phyloP scores from a whole-genome alignment of 495 filamentous ascomycete species.

The Penicillium fimorum region DNA sequence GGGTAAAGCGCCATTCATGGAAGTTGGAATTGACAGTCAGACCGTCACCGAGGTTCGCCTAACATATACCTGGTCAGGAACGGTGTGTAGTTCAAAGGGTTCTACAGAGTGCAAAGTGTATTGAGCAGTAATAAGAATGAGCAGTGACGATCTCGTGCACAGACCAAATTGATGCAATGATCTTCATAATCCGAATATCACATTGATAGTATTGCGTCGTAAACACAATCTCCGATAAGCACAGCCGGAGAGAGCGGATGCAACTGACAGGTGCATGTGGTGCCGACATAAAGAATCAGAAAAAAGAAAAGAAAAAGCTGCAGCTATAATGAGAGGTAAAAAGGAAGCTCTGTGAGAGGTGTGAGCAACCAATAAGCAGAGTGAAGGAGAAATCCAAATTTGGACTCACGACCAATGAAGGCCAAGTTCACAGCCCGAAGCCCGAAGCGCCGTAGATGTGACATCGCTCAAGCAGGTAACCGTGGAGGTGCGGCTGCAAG shows the following conservation, averaged over 20 bases:
- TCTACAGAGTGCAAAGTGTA: background rate
- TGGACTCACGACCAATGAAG: constrained; percentile 16
- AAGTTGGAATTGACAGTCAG: constrained; percentile 12
- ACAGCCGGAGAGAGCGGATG: constrained; percentile 9
- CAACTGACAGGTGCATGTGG: constrained; percentile 10
- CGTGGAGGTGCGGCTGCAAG: constrained; percentile 14
- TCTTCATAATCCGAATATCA: background rate
- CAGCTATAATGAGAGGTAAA: constrained; percentile 5
- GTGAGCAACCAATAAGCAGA: constrained; percentile 17
- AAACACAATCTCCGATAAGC: constrained; percentile 4
- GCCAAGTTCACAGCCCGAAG: background rate
- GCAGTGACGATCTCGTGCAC: constrained; percentile 4
- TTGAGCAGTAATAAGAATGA: background rate
- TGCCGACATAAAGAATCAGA: constrained; percentile 1
- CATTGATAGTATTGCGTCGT: background rate
- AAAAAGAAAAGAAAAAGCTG: background rate
- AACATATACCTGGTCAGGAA: background rate
- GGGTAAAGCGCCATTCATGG: background rate
- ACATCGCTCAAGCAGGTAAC: constrained; percentile 19
- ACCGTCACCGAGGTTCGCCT: constrained; percentile 13
- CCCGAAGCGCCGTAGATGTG: constrained; percentile 17
- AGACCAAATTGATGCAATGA: constrained; percentile 2
- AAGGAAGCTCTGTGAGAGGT: constrained; percentile 9
- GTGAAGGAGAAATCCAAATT: constrained; percentile 12
- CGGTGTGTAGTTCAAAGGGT: background rate